Evolutionary conservation across 2,329 filamentous ascomycete species (phyloP).

Genomic region (Corinectria fuckeliana): DNA sequence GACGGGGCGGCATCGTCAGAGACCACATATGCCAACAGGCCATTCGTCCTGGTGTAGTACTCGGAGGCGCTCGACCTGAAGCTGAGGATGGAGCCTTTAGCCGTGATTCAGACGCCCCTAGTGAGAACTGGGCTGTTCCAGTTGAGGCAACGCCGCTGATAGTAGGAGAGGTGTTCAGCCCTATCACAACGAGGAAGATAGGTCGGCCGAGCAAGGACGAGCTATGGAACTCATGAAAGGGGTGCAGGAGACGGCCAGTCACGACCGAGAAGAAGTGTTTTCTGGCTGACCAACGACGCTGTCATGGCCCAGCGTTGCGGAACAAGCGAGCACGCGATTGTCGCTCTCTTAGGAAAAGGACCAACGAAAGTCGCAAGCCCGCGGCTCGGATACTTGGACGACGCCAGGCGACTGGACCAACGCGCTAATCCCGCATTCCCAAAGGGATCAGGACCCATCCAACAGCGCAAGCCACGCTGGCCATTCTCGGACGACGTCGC

Average conservation of each 20-base stretch:
- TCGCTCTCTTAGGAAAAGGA: constrained; percentile 1
- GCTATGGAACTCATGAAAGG: background rate
- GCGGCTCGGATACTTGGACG: constrained; percentile 26
- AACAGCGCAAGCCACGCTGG: constrained; percentile 36
- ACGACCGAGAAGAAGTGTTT: background rate
- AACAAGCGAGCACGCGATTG: constrained; percentile 16
- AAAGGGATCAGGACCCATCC: constrained; percentile 18
- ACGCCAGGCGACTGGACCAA: constrained; percentile 17
- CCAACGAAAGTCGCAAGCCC: constrained; percentile 31
- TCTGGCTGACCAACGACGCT: background rate
- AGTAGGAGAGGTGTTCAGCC: constrained; percentile 20
- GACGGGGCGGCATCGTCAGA: constrained; percentile 8
- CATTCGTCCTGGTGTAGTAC: constrained; percentile 13
- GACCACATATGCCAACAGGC: background rate
- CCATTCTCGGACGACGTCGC: constrained; percentile 32
- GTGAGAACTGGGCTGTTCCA: constrained; percentile 9
- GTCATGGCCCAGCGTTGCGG: constrained; percentile 6
- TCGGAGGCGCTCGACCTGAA: constrained; percentile 14
- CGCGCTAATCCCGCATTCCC: constrained; percentile 42
- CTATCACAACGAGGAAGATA: constrained; percentile 22
- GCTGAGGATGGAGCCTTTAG: constrained; percentile 21
- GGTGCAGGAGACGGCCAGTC: constrained; percentile 10
- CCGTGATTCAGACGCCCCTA: constrained; percentile 16
- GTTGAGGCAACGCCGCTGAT: constrained; percentile 16
- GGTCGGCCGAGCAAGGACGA: constrained; percentile 5